These are phyloP conservation scores for Gastrolobium villosum DNA, from an alignment of 306 rosid genomes.

Conservation along the genomic window DNA sequence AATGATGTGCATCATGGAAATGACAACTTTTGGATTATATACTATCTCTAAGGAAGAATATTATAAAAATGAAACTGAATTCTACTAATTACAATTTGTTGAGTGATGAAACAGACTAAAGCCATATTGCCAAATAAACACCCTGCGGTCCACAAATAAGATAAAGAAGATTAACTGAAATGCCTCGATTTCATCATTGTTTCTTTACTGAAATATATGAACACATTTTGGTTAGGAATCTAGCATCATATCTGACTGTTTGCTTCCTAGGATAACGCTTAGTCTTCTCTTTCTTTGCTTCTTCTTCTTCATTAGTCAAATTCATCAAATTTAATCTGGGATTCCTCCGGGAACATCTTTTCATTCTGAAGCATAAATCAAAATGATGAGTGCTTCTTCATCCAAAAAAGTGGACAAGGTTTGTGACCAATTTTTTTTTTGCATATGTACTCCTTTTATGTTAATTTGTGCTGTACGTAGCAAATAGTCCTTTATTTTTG, in stretches of 20 bases:
- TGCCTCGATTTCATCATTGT: constrained; percentile 20
- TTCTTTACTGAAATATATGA: background rate
- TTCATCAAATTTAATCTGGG: background rate
- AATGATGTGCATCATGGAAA: too few species aligned
- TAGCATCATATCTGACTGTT: too few species aligned
- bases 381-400: constrained; percentile 29
- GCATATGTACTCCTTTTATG: background rate
- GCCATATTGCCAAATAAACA: background rate
- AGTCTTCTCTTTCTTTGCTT: background rate
- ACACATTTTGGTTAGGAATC: too few species aligned
- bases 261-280: background rate
- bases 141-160: background rate
- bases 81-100: constrained; percentile 21
- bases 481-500: background rate
- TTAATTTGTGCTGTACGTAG: background rate
- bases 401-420: constrained; percentile 8
- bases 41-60: too few species aligned
- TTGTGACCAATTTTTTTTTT: background rate
- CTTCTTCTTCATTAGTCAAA: background rate
- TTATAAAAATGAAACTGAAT: background rate
- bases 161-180: background rate
- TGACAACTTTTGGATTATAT: too few species aligned
- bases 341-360: background rate
- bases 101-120: background rate
- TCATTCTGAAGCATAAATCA: background rate